A percentile compares a stretch with the other conserved stretches of the same genome.
These are phyloP conservation scores for Athelia sp. DNA, from an alignment of 1,284 basidiomycete genomes.

Conservation along the genomic window DNA sequence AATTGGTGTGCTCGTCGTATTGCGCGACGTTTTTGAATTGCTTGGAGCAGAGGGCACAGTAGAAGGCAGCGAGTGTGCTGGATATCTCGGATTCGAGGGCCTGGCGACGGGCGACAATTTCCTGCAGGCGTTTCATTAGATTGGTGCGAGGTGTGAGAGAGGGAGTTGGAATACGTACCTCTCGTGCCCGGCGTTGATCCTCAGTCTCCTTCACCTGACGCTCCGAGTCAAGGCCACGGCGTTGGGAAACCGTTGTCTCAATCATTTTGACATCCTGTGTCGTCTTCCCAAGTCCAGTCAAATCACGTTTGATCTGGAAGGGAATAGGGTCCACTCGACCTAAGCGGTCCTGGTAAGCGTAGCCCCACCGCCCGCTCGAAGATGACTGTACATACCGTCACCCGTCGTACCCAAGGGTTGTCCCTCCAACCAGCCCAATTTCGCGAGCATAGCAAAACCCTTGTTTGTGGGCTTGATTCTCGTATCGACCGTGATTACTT, in stretches of 20 bases:
- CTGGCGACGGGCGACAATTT: conserved; percentile 57
- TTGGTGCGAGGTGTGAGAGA: conserved; percentile 7
- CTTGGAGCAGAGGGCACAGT: conserved; percentile 77
- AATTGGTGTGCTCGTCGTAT: conserved; percentile 82
- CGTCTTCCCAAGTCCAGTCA: conserved; percentile 72
- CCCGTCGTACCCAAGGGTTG: conserved; percentile 70
- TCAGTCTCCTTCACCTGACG: conserved; percentile 72
- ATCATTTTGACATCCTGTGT: conserved; percentile 76
- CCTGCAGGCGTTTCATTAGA: conserved; percentile 33
- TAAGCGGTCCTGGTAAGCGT: conserved; percentile 19
- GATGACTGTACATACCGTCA: conserved; percentile 45
- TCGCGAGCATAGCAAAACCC: conserved; percentile 74
- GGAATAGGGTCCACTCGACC: conserved; percentile 78
- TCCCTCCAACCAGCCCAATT: conserved; percentile 77
- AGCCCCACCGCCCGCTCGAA: conserved; percentile 2
- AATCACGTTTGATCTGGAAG: conserved; percentile 71
- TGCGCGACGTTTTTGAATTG: conserved; percentile 79
- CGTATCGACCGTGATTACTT: conserved; percentile 74
- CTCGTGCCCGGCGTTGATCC: conserved; percentile 64
- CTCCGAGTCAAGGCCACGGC: conserved; percentile 73
- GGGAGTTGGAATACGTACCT: conserved; percentile 37
- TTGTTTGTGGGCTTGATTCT: conserved; percentile 72
- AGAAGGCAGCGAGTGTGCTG: conserved; percentile 65
- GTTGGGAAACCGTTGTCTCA: conserved; percentile 75
- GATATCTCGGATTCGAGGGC: conserved; percentile 65